Conservation (phyloP, 805 yeast genomes). For the Starmerella bombicola region DNA sequence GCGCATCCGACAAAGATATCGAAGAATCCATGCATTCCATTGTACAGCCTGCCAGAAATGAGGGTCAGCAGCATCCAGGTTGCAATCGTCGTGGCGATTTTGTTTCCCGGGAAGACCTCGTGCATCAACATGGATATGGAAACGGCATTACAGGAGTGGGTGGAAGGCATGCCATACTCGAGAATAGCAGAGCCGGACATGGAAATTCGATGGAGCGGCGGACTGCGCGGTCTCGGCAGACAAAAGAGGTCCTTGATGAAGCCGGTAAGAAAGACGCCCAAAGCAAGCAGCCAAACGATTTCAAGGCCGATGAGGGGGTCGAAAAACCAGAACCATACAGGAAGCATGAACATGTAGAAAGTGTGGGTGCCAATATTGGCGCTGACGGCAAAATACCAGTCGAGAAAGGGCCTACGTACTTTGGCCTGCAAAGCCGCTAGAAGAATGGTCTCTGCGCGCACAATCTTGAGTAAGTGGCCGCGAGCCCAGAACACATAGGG, state of each 20-base stretch:
- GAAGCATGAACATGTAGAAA: conserved; percentile 80
- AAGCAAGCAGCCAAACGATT: conserved; percentile 50
- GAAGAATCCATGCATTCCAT: conserved; percentile 93
- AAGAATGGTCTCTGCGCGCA: conserved; percentile 52
- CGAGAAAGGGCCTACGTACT: conserved; percentile 41
- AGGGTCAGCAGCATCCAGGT: conserved; percentile 48
- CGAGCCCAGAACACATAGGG: conserved; percentile 39
- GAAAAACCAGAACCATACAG: conserved; percentile 77
- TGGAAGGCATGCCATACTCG: conserved; percentile 90
- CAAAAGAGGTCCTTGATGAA: conserved; percentile 72
- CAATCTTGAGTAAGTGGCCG: conserved; percentile 39
- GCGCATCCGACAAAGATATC: conserved; percentile 58
- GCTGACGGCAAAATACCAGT: conserved; percentile 69
- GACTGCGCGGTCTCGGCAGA: conserved; percentile 82
- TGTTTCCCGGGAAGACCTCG: conserved; percentile 6
- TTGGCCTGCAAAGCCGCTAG: conserved; percentile 45
- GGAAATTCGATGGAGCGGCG: conserved; percentile 82
- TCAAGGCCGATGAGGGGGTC: conserved; percentile 46
- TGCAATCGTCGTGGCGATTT: conserved; percentile 5
- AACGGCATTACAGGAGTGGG: conserved; percentile 91
- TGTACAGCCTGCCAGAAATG: conserved; percentile 71
- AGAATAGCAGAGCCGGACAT: conserved; percentile 80
- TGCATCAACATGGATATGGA: conserved; percentile 50
- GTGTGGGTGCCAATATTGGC: conserved; percentile 90
- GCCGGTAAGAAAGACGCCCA: conserved; percentile 49